Evolutionary conservation across 306 rosid species (phyloP).

Genomic region (Luffa aegyptiaca): DNA sequence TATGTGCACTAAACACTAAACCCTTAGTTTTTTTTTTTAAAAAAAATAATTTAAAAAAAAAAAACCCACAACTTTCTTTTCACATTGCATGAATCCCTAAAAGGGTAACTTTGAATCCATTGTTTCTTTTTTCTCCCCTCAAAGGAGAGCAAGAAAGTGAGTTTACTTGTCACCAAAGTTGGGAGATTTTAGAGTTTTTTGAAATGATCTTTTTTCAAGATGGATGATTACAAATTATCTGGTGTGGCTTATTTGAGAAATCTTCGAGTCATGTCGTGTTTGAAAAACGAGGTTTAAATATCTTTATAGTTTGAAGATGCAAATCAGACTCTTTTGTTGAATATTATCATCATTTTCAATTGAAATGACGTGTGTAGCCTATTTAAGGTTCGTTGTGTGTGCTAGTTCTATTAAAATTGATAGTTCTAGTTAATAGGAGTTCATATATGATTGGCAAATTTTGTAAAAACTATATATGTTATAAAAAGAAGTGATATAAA

Average conservation of each 20-base stretch:
- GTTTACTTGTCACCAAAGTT: neutral
- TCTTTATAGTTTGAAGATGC: neutral
- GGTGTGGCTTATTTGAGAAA: neutral
- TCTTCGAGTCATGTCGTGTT: neutral
- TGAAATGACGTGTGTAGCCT: too few species aligned
- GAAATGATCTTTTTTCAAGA: neutral
- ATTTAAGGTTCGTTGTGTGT: too few species aligned
- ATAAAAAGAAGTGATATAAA: too few species aligned
- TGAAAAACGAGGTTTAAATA: neutral
- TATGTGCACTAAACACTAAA: neutral
- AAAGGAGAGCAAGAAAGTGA: neutral
- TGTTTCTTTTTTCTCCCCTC: neutral
- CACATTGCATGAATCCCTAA: neutral
- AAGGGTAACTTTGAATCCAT: neutral
- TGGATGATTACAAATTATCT: neutral
- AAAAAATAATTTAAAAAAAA: too few species aligned
- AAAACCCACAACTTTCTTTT: neutral
- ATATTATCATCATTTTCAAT: neutral
- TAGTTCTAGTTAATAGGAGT: too few species aligned
- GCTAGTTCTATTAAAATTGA: too few species aligned
- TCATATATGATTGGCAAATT: too few species aligned
- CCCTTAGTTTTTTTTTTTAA: neutral
- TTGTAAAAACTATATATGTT: too few species aligned
- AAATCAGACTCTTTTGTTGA: neutral
- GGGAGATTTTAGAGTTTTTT: neutral